phyloP scores from a whole-genome alignment of 2,329 filamentous ascomycete species.

The Chaetomium sp. region DNA sequence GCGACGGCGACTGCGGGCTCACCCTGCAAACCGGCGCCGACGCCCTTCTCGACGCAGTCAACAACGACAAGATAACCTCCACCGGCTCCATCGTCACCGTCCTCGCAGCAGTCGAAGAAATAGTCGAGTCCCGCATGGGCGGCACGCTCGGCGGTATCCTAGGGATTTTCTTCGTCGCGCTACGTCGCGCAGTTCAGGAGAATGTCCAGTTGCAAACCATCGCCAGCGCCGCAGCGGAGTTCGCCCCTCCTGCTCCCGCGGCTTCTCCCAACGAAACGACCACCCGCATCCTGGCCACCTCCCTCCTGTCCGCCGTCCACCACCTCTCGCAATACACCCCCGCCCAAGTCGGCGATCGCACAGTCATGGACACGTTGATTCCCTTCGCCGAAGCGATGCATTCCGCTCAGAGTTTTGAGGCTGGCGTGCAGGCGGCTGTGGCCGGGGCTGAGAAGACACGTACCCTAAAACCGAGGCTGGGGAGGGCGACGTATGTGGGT shows the following conservation, averaged over 20 bases:
- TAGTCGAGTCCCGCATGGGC: conserved; percentile 51
- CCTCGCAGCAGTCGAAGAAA: conserved; percentile 45
- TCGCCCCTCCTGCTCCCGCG: too few relatives aligned
- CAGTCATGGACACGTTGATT: conserved; percentile 51
- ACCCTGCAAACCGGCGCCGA: conserved; percentile 49
- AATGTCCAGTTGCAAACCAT: conserved; percentile 4
- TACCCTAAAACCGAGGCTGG: conserved; percentile 57
- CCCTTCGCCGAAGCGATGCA: conserved; percentile 45
- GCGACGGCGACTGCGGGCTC: conserved; percentile 61
- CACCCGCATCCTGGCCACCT: conserved; percentile 35
- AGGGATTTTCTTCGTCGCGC: conserved; percentile 48
- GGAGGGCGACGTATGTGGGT: conserved; percentile 62
- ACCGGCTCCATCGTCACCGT: conserved; percentile 42
- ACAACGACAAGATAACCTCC: conserved; percentile 31
- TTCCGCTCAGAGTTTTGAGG: conserved; percentile 43
- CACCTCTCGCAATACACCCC: conserved; percentile 48
- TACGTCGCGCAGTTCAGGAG: conserved; percentile 34
- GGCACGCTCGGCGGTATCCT: conserved; percentile 46
- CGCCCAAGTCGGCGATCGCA: conserved; percentile 49
- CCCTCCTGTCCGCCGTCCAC: conserved; percentile 37
- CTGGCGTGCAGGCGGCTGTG: conserved; percentile 52
- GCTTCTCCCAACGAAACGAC: too few relatives aligned
- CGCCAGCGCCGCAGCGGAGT: conserved; percentile 24
- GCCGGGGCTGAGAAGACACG: conserved; percentile 57
- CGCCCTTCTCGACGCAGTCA: conserved; percentile 41